Evolutionary conservation across 306 rosid species (phyloP).

Genomic region (Vigna radiata): DNA sequence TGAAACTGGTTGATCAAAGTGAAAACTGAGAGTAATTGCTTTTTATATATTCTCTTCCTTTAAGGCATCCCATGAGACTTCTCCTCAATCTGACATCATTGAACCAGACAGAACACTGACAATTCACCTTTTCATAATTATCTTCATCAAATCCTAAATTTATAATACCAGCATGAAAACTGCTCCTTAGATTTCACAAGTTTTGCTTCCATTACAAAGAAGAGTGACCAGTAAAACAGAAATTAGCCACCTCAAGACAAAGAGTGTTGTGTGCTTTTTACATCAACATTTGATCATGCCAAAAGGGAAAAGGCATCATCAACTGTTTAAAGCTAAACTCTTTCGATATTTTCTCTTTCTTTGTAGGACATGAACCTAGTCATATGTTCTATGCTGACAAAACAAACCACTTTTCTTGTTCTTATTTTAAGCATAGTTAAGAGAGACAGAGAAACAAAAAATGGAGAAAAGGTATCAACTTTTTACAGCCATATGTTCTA

Average conservation of each 20-base stretch:
- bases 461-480: neutral
- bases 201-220: conserved; percentile 1
- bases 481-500: neutral
- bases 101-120: conserved; percentile 22
- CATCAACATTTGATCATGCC: conserved; percentile 14
- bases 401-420: neutral
- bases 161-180: neutral
- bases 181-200: neutral
- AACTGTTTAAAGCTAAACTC: neutral
- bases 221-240: neutral
- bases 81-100: conserved; percentile 41
- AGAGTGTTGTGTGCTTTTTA: conserved; percentile 8
- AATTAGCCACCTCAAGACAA: neutral
- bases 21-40: conserved; percentile 11
- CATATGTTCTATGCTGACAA: neutral
- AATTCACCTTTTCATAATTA: neutral
- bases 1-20: conserved; percentile 24
- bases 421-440: neutral
- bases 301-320: conserved; percentile 7
- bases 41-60: neutral
- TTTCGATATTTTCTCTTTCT: too few relatives aligned
- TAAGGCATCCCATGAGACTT: conserved; percentile 32
- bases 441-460: neutral
- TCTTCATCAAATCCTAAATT: neutral
- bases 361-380: conserved; percentile 5